Evolutionary conservation across 768 basidiomycete species (phyloP).

Genomic region (Neoboletus subvelutipes): DNA sequence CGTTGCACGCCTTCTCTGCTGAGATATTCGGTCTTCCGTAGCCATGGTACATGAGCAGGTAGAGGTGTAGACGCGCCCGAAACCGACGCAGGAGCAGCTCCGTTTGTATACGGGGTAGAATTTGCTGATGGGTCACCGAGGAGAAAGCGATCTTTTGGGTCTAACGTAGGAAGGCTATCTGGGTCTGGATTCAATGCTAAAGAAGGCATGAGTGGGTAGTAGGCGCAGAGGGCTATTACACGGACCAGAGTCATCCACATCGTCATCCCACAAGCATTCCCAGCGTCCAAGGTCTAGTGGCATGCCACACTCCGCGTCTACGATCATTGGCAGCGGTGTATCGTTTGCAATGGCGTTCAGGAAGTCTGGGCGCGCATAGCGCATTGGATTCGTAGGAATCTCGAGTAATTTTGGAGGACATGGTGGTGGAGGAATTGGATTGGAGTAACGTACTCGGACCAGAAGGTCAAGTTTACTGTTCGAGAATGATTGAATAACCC

Average conservation of each 20-base stretch:
- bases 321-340: constrained; percentile 88
- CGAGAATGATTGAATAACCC: constrained; percentile 12
- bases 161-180: constrained; percentile 54
- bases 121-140: constrained; percentile 62
- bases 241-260: constrained; percentile 64
- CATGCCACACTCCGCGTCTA: constrained; percentile 97
- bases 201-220: neutral
- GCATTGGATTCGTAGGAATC: constrained; percentile 84
- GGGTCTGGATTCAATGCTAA: constrained; percentile 67
- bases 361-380: constrained; percentile 86
- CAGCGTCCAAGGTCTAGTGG: constrained; percentile 85
- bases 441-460: constrained; percentile 89
- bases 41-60: constrained; percentile 77
- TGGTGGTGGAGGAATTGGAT: constrained; percentile 93
- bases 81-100: constrained; percentile 32
- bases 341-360: constrained; percentile 78
- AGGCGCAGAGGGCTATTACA: constrained; percentile 18
- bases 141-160: constrained; percentile 75
- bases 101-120: constrained; percentile 42
- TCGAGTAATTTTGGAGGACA: constrained; percentile 95
- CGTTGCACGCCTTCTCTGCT: constrained; percentile 57
- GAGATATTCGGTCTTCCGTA: constrained; percentile 90
- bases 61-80: constrained; percentile 45
- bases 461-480: constrained; percentile 83
- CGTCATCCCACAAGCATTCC: constrained; percentile 82